These are phyloP conservation scores for Fusarium equiseti DNA, from an alignment of 2,329 filamentous ascomycete genomes.

Conservation along the genomic window DNA sequence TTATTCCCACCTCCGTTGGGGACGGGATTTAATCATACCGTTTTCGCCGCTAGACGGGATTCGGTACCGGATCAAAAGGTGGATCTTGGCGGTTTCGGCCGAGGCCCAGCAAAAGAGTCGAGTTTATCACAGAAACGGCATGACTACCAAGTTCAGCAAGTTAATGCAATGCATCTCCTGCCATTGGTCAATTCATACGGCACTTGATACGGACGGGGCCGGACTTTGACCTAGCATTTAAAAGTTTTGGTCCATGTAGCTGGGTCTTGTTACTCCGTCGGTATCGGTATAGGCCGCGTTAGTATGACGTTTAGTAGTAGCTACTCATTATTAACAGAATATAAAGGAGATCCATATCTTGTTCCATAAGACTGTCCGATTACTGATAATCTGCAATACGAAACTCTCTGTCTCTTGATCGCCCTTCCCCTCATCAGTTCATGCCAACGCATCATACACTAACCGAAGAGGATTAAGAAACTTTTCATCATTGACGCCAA, in stretches of 20 bases:
- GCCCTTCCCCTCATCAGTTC: neutral
- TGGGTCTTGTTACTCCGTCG: neutral
- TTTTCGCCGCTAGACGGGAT: conserved; percentile 1
- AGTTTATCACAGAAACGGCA: conserved; percentile 3
- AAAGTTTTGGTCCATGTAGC: neutral
- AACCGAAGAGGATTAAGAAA: conserved; percentile 13
- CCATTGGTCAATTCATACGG: neutral
- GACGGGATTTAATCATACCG: neutral
- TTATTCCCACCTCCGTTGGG: conserved; percentile 1
- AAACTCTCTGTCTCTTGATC: neutral
- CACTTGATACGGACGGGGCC: conserved; percentile 7
- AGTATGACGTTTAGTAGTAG: conserved; percentile 21
- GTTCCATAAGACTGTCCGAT: neutral
- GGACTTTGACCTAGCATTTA: neutral
- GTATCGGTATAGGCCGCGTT: conserved; percentile 10
- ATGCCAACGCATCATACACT: neutral
- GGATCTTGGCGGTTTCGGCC: neutral
- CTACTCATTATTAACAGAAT: neutral
- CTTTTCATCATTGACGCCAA: conserved; percentile 20
- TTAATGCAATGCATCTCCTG: neutral
- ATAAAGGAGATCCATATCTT: conserved; percentile 17
- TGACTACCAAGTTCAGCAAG: neutral
- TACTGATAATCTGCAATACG: neutral
- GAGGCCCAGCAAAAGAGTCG: neutral
- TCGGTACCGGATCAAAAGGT: neutral